Conservation (phyloP, 306 rosid genomes). For the Mimosa bimucronata region DNA sequence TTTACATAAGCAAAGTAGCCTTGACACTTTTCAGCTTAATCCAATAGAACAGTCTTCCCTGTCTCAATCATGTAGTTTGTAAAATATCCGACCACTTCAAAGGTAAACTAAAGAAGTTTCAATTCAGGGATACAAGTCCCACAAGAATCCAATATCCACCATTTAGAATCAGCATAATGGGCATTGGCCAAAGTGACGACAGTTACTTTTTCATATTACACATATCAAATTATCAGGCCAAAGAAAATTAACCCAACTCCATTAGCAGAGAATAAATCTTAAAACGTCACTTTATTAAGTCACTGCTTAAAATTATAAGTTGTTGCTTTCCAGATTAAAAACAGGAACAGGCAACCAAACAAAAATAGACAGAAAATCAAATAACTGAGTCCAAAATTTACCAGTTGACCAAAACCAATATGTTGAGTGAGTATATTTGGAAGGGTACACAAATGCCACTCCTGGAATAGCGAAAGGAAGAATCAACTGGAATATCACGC, state of each 20-base stretch:
- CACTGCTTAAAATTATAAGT: not conserved
- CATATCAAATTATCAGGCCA: not conserved
- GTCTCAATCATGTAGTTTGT: not conserved
- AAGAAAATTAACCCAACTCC: conserved; percentile 11
- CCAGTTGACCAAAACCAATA: conserved; percentile 70
- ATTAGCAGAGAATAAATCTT: not conserved
- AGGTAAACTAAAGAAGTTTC: not conserved
- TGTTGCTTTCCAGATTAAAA: conserved; percentile 11
- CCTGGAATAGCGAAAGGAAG: conserved; percentile 60
- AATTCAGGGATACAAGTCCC: conserved; percentile 18
- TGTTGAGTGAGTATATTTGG: conserved; percentile 66
- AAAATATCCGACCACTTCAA: not conserved
- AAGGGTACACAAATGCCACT: conserved; percentile 45
- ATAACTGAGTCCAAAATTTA: conserved; percentile 30
- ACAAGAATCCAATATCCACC: conserved; percentile 3
- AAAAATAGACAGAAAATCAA: conserved; percentile 17
- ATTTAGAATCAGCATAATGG: conserved; percentile 22
- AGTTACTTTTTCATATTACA: conserved; percentile 7
- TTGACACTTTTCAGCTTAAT: conserved; percentile 1
- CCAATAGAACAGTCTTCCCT: conserved; percentile 2
- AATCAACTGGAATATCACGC: conserved; percentile 62
- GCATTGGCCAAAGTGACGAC: not conserved
- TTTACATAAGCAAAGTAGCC: not conserved
- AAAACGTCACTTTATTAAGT: conserved; percentile 2
- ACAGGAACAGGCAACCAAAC: not conserved